Evolutionary conservation across 257 asterid species (phyloP), one percentile per base, ranked within the genome.

Genomic region (Gardenia jasminoides): DNA sequence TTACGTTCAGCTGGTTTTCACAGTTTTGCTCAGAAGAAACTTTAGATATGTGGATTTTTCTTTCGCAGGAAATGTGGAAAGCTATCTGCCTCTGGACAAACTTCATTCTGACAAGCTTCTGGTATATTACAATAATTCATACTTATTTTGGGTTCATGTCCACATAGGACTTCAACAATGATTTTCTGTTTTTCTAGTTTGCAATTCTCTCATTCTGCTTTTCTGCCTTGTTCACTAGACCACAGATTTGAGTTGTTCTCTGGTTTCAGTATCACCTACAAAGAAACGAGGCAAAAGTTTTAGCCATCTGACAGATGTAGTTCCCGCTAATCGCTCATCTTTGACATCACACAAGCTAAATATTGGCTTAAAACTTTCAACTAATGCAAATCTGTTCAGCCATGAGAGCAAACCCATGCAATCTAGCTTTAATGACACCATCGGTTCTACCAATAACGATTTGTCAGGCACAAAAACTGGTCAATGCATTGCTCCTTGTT

Each of bases 241-340:
- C 43, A 44, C 86, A 50, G 19, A 84, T 33, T 39, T 68, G 59
- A 77, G 82, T 72, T 71, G 83, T 85, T 84, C 89, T 59, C 70
- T 41, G 80, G 87, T 72, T 66, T 76, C 83, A 19, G 68, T 76
- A 73, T 85, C 90, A 75, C 79, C 90, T 72, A 82, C 77, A 61
- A 88, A 76, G 70, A 90, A 88, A 78, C 88, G 67, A 76, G 67
- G 78, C 62, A 73, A 78, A 58, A 71, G 78, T 80, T 84, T 80
- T 77, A 81, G 71, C 83, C 59, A 62, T 64, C 78, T 84, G 81
- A 76, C 82, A 48, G 93, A 89, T 74, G 81, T 92, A 75, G 88
- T 90, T 88, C 97, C 99, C 78, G 99, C 99, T 74, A 95, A 95
- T 82, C 91, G 95, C 74, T 92, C 96, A 65, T 85, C 88, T 81